Percentiles rank a stretch among this genome's conserved stretches.
Evolutionary conservation across 1,139 yeast species (phyloP).

Genomic region (Magnusiomyces clavatus): DNA sequence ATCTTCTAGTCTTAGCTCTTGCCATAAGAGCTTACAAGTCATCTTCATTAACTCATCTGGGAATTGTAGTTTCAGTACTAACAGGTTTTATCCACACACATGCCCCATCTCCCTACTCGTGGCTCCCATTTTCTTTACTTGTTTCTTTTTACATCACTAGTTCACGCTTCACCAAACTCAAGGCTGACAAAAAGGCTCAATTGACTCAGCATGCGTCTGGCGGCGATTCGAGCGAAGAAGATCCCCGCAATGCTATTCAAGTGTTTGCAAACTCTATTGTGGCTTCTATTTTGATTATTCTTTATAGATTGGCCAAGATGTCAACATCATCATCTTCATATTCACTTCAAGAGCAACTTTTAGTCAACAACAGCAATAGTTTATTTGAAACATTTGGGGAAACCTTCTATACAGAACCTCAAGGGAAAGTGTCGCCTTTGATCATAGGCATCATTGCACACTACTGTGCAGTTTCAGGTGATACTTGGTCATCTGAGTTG

Average conservation of each 20-base stretch:
- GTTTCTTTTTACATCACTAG: conserved; percentile 37
- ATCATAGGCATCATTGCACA: conserved; percentile 34
- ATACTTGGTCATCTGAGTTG: conserved; percentile 44
- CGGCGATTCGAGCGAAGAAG: conserved; percentile 15
- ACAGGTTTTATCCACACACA: conserved; percentile 38
- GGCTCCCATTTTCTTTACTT: conserved; percentile 31
- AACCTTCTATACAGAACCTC: no score
- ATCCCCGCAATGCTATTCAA: conserved; percentile 36
- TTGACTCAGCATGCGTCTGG: conserved; percentile 20
- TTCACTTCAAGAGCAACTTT: no score
- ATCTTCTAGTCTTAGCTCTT: conserved; percentile 16
- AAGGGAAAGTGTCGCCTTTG: no score
- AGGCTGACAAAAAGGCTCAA: conserved; percentile 28
- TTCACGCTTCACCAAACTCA: conserved; percentile 36
- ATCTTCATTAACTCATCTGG: conserved; percentile 35
- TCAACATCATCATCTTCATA: conserved; percentile 6
- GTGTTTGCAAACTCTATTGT: conserved; percentile 33
- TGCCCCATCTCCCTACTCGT: conserved; percentile 26
- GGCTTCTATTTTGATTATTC: conserved; percentile 18
- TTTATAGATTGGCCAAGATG: conserved; percentile 9
- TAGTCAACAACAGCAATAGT: no score
- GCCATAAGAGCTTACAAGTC: conserved; percentile 29
- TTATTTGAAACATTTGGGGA: no score
- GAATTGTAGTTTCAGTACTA: conserved; percentile 34
- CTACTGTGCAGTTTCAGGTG: conserved; percentile 42